Evolutionary conservation across 768 basidiomycete genomes (phyloP).

Genomic region (Mycena indigotica): DNA sequence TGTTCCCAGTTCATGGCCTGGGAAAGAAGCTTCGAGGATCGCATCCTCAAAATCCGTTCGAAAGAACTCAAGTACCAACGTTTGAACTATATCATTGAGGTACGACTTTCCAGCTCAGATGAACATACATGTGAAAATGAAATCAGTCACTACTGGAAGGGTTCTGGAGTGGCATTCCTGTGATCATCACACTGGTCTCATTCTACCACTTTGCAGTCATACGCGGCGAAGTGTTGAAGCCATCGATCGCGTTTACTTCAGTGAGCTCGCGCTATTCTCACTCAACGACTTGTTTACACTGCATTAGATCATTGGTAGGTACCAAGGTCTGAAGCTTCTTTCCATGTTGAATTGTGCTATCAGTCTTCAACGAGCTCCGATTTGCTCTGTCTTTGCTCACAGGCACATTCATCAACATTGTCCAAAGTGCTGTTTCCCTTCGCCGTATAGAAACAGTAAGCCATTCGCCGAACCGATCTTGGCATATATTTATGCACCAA

Average conservation of each 20-base stretch:
- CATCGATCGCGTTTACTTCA: slow-evolving; percentile 81
- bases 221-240: slow-evolving; percentile 67
- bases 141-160: too few relatives aligned
- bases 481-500: too few relatives aligned
- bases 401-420: slow-evolving; percentile 85
- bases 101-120: slow-evolving; percentile 26
- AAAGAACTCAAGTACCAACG: slow-evolving; percentile 67
- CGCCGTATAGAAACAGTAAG: slow-evolving; percentile 74
- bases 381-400: slow-evolving; percentile 85
- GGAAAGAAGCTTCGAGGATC: slow-evolving; percentile 72
- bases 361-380: slow-evolving; percentile 85
- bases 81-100: slow-evolving; percentile 66
- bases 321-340: too few relatives aligned
- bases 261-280: slow-evolving; percentile 38
- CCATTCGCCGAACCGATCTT: too few relatives aligned
- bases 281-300: too few relatives aligned
- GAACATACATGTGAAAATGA: too few relatives aligned
- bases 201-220: slow-evolving; percentile 77
- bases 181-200: slow-evolving; percentile 59
- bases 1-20: slow-evolving; percentile 62
- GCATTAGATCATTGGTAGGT: too few relatives aligned
- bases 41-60: slow-evolving; percentile 56
- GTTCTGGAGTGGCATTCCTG: slow-evolving; percentile 52
- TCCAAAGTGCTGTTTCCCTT: slow-evolving; percentile 85
- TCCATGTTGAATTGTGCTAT: too few relatives aligned